These are phyloP conservation scores for Hortaea werneckii DNA, from an alignment of 2,329 filamentous ascomycete species.

Conservation along the genomic window DNA sequence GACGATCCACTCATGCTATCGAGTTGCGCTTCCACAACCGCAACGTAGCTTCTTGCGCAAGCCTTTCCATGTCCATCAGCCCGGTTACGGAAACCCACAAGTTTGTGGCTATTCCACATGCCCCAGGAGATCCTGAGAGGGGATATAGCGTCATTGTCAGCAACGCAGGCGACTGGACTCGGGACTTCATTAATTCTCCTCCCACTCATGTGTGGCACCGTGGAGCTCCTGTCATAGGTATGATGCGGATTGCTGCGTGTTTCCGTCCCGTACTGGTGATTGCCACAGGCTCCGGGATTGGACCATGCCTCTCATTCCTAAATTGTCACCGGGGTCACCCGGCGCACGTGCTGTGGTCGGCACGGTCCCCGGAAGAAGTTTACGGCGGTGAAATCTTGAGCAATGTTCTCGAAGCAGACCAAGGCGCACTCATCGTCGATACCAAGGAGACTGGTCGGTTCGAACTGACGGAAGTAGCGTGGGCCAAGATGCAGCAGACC, in stretches of 20 bases:
- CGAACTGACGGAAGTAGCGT: slow-evolving; percentile 22
- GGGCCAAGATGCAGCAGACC: slow-evolving; percentile 17
- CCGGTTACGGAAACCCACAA: neutral
- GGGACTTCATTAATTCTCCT: neutral
- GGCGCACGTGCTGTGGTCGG: slow-evolving; percentile 9
- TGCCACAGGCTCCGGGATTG: slow-evolving; percentile 21
- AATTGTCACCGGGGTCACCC: slow-evolving; percentile 32
- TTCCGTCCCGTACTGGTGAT: neutral
- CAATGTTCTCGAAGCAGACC: slow-evolving; percentile 15
- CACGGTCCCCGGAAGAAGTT: slow-evolving; percentile 3
- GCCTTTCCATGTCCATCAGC: neutral
- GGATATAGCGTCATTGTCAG: neutral
- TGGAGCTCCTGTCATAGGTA: neutral
- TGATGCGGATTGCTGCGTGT: neutral
- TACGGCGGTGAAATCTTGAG: slow-evolving; percentile 8
- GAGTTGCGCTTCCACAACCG: neutral
- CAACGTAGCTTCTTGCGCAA: neutral
- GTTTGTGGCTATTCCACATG: neutral
- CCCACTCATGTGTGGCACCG: neutral
- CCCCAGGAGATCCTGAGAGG: neutral
- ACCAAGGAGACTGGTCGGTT: slow-evolving; percentile 22
- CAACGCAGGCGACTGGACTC: neutral
- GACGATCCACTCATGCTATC: neutral
- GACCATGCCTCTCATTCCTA: slow-evolving; percentile 11
- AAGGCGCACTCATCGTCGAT: slow-evolving; percentile 26